Base-by-base conservation (phyloP, 2,329 filamentous ascomycete genomes). In the Mycosphaerella sp. region DNA sequence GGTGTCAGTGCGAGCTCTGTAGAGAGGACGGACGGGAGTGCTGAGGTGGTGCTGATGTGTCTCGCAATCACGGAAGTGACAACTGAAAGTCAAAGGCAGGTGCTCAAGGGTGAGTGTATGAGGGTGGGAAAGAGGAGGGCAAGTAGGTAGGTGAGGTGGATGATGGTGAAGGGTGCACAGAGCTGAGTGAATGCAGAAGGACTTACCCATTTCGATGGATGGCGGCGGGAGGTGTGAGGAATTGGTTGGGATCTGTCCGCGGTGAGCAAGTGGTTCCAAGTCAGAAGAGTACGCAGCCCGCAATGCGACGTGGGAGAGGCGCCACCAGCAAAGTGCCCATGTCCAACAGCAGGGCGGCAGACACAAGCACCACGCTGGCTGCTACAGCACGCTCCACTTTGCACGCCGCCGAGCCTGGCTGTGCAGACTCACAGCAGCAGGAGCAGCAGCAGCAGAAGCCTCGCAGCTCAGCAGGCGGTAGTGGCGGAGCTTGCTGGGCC, bases 161-260 rank as follows among this genome's bases (percentile, higher is more conserved):
- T 44, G 44, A 49, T n/a, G 41, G 34, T 27, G 40, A 41, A 37
- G 27, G 27, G 27, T 34, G 30, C 30, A 8, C 28, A 16, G 37
- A 44, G 37, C 21, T 8, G 18, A 32, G 43, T 35, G 37, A 41
- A 28, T 32, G 28, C 25, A 41, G 44, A 40, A 52, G 35, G 45
- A 53, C 50, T 53, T 49, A 53, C 50, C 50, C 50, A 53, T 53
- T 44, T 47, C 21, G 45, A 50, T 37, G 47, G 35, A 34, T 34
- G 30, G 30, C 30, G 30, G 30, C 30, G 30, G 44, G 39, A 32
- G 32, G 34, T 43, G 32, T 41, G 44, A 48, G 8, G 44, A 48
- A 48, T 34, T 41, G 44, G 44, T 48, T 48, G 44, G 44, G 44
- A 41, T 41, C 44, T 46, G 44, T 46, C 44, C 44, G 44, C 44